Base-by-base conservation (phyloP, 208 protist species). In the Leishmania lainsoni region DNA sequence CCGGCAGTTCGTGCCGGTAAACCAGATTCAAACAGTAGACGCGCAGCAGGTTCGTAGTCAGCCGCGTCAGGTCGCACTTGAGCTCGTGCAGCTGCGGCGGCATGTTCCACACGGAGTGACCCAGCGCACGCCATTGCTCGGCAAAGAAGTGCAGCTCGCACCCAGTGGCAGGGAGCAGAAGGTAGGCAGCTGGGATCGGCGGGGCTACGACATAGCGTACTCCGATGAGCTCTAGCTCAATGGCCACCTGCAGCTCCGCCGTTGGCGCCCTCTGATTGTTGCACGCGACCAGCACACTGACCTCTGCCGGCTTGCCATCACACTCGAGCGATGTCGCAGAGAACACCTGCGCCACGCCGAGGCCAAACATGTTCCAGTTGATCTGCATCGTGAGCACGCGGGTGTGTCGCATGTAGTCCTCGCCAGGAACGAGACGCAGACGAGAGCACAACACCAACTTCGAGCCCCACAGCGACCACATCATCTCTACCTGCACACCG, bases 341-440 rank as follows among this genome's bases (percentile, higher is more conserved):
- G 58, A 91, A 91, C 29, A 87, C 86, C 75, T 95, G 89, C 59
- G 86, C 81, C 8, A 95, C 72, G 17, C 90, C 92, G 72, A 95
- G 86, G 59, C 88, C 86, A 75, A 92, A 91, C 77, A 87, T 87
- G 80, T 95, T 95, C 71, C 89, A 81, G 78, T 93, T 93, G 17
- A 95, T 79, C 78, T 95, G 92, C 74, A 95, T 73, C 29, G 81
- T 83, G 9, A 59, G 32, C 20, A 95, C 72, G 49, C 76, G 79
- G 20, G 84, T 80, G 65, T 83, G 84, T 14, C 69, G 83, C 48
- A 90, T 71, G 68, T 87, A 92, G 69, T 92, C 87, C 5, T 92
- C 90, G 51, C 89, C 90, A 29, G 70, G n/a, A 5, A 82, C 26
- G n/a, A 93, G 75, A 58, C 73, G 83, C 69, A 93, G 83, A n/a